These are phyloP conservation scores for Pseudogymnoascus sp. DNA, from an alignment of 2,329 filamentous ascomycete genomes.

Conservation along the genomic window DNA sequence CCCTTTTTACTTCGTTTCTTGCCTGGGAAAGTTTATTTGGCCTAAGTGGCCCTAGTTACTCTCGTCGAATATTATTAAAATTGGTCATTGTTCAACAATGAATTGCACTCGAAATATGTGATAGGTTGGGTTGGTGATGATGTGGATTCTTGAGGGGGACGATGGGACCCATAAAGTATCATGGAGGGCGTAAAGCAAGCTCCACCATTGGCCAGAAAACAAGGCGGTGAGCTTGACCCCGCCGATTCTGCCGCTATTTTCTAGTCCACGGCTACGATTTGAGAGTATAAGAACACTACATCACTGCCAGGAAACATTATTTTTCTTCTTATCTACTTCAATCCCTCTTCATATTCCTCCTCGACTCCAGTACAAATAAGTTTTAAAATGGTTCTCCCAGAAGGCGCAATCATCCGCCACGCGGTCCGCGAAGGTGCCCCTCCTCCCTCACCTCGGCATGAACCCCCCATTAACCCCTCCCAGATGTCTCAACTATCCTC, in stretches of 20 bases:
- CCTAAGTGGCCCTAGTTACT: neutral
- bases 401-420: conserved; percentile 40
- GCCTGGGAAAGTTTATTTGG: neutral
- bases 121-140: neutral
- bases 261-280: neutral
- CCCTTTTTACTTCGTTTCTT: conserved; percentile 5
- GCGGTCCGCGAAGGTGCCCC: conserved; percentile 50
- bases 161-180: neutral
- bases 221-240: neutral
- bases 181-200: neutral
- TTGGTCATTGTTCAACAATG: neutral
- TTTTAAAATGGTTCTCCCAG: conserved; percentile 8
- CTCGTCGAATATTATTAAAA: conserved; percentile 1
- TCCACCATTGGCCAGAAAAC: neutral
- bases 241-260: conserved; percentile 7
- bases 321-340: neutral
- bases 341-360: neutral
- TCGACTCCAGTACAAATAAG: neutral
- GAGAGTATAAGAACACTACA: neutral
- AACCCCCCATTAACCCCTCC: conserved; percentile 10
- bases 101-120: neutral
- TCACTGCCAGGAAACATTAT: neutral
- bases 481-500: conserved; percentile 78
- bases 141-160: neutral
- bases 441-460: neutral